A percentile compares a stretch with the other conserved stretches of the same genome.
Evolutionary conservation across 306 rosid genomes (phyloP).

Genomic region (Coriaria nepalensis): DNA sequence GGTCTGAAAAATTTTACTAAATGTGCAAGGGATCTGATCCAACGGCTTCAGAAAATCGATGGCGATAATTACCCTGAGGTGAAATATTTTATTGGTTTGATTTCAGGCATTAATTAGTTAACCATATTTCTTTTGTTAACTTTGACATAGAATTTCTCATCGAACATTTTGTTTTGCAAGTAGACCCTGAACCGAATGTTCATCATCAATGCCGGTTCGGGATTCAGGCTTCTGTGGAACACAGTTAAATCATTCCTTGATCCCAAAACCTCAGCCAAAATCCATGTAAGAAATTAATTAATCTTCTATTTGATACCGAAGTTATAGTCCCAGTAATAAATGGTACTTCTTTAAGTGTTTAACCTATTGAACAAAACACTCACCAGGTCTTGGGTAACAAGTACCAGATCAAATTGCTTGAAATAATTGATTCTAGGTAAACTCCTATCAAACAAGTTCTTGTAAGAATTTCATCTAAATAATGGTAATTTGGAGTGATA

Average conservation of each 20-base stretch:
- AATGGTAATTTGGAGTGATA: slow-evolving; percentile 1
- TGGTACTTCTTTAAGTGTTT: neutral
- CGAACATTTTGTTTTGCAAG: slow-evolving; percentile 1
- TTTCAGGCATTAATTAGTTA: neutral
- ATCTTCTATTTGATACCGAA: neutral
- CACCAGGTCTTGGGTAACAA: slow-evolving; percentile 88
- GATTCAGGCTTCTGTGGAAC: slow-evolving; percentile 88
- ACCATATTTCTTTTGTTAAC: no score
- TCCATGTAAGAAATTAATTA: slow-evolving; percentile 35
- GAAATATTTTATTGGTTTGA: neutral
- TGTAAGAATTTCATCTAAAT: neutral
- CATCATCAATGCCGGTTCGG: slow-evolving; percentile 95
- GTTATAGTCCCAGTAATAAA: no score
- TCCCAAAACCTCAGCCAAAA: slow-evolving; percentile 87
- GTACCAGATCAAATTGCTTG: slow-evolving; percentile 90
- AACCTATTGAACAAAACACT: slow-evolving; percentile 9
- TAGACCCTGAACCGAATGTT: slow-evolving; percentile 86
- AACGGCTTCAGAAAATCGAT: slow-evolving; percentile 77
- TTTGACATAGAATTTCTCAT: neutral
- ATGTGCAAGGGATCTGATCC: slow-evolving; percentile 84
- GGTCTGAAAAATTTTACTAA: slow-evolving; percentile 74
- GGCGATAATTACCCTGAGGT: slow-evolving; percentile 98
- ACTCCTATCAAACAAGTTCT: neutral
- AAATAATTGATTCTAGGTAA: slow-evolving; percentile 75
- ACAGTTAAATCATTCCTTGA: slow-evolving; percentile 84